phyloP scores from a whole-genome alignment of 768 basidiomycete genomes.

The Boletus bicolor region DNA sequence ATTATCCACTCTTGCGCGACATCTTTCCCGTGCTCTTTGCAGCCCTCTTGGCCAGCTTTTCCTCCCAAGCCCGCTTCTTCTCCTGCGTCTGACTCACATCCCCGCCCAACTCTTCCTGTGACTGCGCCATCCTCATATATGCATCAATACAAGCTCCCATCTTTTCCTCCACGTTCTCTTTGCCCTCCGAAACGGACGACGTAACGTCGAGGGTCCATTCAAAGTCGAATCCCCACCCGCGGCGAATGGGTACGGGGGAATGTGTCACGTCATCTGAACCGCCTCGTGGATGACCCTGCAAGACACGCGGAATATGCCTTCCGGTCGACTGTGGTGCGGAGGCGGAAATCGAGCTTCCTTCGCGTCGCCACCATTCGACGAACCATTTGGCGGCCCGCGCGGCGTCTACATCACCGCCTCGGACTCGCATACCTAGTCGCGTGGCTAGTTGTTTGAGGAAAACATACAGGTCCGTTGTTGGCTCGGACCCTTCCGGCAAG shows the following conservation, averaged over 20 bases:
- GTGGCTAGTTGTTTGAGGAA: conserved; percentile 70
- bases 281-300: neutral
- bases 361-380: conserved; percentile 83
- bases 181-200: neutral
- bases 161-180: conserved; percentile 47
- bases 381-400: conserved; percentile 77
- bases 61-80: conserved; percentile 52
- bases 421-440: conserved; percentile 78
- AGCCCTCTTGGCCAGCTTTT: conserved; percentile 38
- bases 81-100: conserved; percentile 69
- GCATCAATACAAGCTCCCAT: conserved; percentile 72
- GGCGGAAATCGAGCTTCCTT: conserved; percentile 59
- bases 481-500: conserved; percentile 50
- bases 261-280: neutral
- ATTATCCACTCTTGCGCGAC: conserved; percentile 22
- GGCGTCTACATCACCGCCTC: conserved; percentile 70
- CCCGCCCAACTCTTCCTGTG: conserved; percentile 52
- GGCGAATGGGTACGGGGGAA: conserved; percentile 27
- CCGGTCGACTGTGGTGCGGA: conserved; percentile 32
- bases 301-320: neutral
- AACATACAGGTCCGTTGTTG: conserved; percentile 56
- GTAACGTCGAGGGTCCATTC: conserved; percentile 51
- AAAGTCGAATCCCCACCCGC: conserved; percentile 85
- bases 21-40: conserved; percentile 32
- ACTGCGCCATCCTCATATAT: conserved; percentile 41